Evolutionary conservation across 2,329 filamentous ascomycete species (phyloP).

Genomic region (Paraphoma chrysanthemicola): DNA sequence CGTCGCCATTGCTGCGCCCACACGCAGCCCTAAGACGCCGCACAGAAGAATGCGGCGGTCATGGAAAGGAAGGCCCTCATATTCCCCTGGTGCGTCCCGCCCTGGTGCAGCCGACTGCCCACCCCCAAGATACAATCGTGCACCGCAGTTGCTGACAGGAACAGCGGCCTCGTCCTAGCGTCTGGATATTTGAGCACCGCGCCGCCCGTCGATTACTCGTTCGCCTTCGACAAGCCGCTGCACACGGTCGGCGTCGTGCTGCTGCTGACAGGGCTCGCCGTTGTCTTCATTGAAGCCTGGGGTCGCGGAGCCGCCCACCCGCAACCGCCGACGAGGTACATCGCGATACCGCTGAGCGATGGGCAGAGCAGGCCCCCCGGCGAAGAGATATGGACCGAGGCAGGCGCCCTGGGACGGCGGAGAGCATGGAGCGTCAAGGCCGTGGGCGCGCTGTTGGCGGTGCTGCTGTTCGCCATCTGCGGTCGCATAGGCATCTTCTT

Average conservation of each 20-base stretch:
- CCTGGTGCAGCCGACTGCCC: background rate
- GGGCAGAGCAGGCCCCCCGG: conserved; percentile 27
- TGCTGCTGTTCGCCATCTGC: conserved; percentile 40
- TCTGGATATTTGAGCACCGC: conserved; percentile 40
- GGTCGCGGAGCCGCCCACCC: conserved; percentile 21
- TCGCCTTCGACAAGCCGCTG: conserved; percentile 46
- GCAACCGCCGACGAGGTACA: conserved; percentile 29
- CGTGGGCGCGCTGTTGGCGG: conserved; percentile 31
- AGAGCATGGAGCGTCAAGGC: conserved; percentile 25
- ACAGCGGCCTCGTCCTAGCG: conserved; percentile 45
- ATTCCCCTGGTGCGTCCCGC: conserved; percentile 39
- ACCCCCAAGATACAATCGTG: background rate
- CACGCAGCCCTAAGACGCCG: conserved; percentile 27
- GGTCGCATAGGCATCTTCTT: conserved; percentile 41
- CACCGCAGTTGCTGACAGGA: conserved; percentile 22
- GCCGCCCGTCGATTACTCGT: conserved; percentile 38
- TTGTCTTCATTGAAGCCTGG: conserved; percentile 37
- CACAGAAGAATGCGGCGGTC: conserved; percentile 37
- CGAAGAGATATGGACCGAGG: conserved; percentile 37
- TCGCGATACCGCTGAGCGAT: conserved; percentile 39
- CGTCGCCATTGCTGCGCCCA: conserved; percentile 28
- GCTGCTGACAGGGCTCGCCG: conserved; percentile 39
- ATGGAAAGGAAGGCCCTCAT: conserved; percentile 47
- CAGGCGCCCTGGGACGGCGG: conserved; percentile 20
- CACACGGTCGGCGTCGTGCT: conserved; percentile 41